phyloP scores from a whole-genome alignment of 768 basidiomycete species.

The Hebeloma cylindrosporum region DNA sequence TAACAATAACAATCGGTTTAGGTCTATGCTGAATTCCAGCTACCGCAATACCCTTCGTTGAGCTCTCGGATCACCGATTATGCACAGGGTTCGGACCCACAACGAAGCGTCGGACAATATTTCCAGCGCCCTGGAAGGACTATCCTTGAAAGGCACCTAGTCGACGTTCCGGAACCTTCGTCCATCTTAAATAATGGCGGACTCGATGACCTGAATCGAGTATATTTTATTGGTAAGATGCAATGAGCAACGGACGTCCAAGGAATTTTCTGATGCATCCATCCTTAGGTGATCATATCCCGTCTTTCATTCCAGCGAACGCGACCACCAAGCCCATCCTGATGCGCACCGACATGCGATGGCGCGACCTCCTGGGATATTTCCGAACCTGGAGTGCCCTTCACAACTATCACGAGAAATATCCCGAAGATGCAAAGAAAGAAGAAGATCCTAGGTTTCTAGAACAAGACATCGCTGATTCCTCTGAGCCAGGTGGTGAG shows the following conservation, averaged over 20 bases:
- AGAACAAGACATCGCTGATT: slow-evolving; percentile 27
- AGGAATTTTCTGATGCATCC: background rate
- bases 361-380: slow-evolving; percentile 67
- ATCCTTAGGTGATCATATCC: slow-evolving; percentile 39
- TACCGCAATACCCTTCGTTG: slow-evolving; percentile 57
- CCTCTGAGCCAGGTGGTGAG: slow-evolving; percentile 11
- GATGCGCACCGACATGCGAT: slow-evolving; percentile 58
- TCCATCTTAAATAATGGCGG: slow-evolving; percentile 27
- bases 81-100: slow-evolving; percentile 56
- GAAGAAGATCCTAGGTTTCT: slow-evolving; percentile 36
- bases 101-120: slow-evolving; percentile 62
- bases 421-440: slow-evolving; percentile 53
- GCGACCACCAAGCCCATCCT: slow-evolving; percentile 45
- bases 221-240: slow-evolving; percentile 56
- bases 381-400: slow-evolving; percentile 71
- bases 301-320: slow-evolving; percentile 26
- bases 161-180: slow-evolving; percentile 61
- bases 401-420: slow-evolving; percentile 61
- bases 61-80: slow-evolving; percentile 61
- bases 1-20: slow-evolving; percentile 19
- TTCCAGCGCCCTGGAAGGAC: slow-evolving; percentile 82
- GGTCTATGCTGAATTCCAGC: slow-evolving; percentile 73
- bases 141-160: slow-evolving; percentile 69
- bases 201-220: slow-evolving; percentile 46
- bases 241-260: background rate